These are phyloP conservation scores for Jackrogersella multiformis DNA, from an alignment of 495 filamentous ascomycete species.

Conservation along the genomic window DNA sequence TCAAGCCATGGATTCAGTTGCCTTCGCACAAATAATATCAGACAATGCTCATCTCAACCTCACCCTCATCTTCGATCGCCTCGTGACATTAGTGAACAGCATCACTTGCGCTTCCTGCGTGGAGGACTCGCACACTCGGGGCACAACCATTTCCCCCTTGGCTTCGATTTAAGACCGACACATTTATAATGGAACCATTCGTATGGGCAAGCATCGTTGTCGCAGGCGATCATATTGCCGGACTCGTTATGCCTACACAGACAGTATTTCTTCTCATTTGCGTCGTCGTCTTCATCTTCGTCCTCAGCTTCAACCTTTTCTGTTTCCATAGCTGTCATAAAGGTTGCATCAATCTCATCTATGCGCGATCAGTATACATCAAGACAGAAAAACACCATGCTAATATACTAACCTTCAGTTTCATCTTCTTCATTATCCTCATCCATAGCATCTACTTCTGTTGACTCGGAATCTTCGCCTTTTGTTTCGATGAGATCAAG, in stretches of 20 bases:
- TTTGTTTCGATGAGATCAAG: conserved; percentile 46
- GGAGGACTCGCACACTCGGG: conserved; percentile 68
- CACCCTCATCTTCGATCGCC: not conserved
- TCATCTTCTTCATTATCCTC: conserved; percentile 22
- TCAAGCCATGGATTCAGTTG: not conserved
- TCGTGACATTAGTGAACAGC: not conserved
- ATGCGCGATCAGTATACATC: not conserved
- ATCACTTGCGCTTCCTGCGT: conserved; percentile 14
- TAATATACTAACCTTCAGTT: conserved; percentile 15
- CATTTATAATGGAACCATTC: conserved; percentile 99
- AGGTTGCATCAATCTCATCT: conserved; percentile 29
- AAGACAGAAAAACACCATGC: not conserved
- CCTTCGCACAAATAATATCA: not conserved
- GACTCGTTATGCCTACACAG: conserved; percentile 86
- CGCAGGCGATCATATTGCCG: conserved; percentile 98
- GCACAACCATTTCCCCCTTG: conserved; percentile 90
- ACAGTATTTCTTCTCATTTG: conserved; percentile 86
- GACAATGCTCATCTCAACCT: conserved; percentile 4
- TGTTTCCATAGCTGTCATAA: conserved; percentile 30
- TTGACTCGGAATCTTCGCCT: conserved; percentile 38
- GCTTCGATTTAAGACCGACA: conserved; percentile 85
- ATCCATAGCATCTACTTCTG: conserved; percentile 35
- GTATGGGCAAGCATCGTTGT: conserved; percentile 86
- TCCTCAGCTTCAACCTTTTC: conserved; percentile 46
- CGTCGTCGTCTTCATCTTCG: conserved; percentile 79